Evolutionary conservation across 345 rosid genomes (phyloP), one percentile per base, ranked within the genome.

Genomic region (Raphanus sativus): DNA sequence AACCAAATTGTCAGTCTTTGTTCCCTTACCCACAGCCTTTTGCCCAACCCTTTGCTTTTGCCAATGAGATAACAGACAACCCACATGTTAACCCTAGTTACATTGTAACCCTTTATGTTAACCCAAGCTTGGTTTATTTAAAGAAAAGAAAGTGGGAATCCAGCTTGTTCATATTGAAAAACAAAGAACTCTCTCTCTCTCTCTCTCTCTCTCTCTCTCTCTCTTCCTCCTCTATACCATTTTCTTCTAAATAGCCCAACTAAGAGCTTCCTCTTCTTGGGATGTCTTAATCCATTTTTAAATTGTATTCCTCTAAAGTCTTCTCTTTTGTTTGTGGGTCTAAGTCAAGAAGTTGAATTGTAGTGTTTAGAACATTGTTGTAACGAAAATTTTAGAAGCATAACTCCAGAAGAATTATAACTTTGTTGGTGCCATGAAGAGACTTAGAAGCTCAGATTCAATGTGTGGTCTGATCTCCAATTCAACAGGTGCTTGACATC

Each of bases 361-460:
- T 62, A 69, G 62, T 64, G 71, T 80, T 61, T 56, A 61, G 64
- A 74, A 70, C 74, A 11, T 34, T n/a, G 78, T 66, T 71, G 76
- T 61, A 58, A 65, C 52, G 32, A 71, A 60, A 67, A 0, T 12
- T n/a, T 68, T 34, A 60, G 8, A 45, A 67, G 8, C 6, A n/a
- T 2, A 40, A 40, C 13, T 40, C 48, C 12, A 40, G 48, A 40
- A 40, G 48, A 3, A 16, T 40, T n/a, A 17, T 6, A 32, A 10
- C 9, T 28, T 10, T 4, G 2, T 6, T 6, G 45, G 42, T 28
- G 77, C 29, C 82, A 94, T 91, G 98, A 94, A 94, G 89, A 88
- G 97, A 81, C 92, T 84, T 71, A 86, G 82, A 73, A 91, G 92
- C 82, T 87, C 97, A 75, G 98, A 90, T 83, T 91, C 97, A 63